A percentile compares a stretch with the other conserved stretches of the same genome.
Evolutionary conservation across 257 asterid genomes (phyloP).

Genomic region (Penstemon eatonii): DNA sequence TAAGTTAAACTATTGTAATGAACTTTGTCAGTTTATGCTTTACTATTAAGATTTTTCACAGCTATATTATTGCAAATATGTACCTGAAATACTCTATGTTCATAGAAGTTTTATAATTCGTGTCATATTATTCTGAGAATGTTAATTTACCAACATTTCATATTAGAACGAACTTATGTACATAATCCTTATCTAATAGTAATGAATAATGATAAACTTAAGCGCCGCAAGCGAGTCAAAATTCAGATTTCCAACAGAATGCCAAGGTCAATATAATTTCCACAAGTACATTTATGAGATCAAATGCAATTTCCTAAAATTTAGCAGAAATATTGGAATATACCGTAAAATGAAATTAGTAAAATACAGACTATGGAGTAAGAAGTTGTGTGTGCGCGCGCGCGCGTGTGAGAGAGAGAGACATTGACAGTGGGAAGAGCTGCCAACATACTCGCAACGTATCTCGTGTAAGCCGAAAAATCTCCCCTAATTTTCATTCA

Average conservation of each 20-base stretch:
- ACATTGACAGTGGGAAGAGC: no score
- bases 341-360: no score
- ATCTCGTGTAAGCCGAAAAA: no score
- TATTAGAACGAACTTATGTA: not conserved
- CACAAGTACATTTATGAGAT: not conserved
- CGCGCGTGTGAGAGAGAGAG: no score
- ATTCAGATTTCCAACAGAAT: not conserved
- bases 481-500: no score
- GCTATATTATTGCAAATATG: no score
- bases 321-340: not conserved
- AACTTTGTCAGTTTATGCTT: not conserved
- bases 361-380: no score
- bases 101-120: not conserved
- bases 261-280: not conserved
- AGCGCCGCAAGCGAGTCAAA: not conserved
- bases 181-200: not conserved
- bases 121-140: not conserved
- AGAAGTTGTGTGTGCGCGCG: no score
- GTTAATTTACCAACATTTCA: not conserved
- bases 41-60: not conserved
- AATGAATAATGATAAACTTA: not conserved
- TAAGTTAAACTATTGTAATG: slow-evolving; percentile 20
- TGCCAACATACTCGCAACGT: no score
- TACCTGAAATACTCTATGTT: not conserved
- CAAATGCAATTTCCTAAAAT: not conserved